Base-by-base conservation (phyloP, 805 yeast species). In the Metschnikowia hibisci region DNA sequence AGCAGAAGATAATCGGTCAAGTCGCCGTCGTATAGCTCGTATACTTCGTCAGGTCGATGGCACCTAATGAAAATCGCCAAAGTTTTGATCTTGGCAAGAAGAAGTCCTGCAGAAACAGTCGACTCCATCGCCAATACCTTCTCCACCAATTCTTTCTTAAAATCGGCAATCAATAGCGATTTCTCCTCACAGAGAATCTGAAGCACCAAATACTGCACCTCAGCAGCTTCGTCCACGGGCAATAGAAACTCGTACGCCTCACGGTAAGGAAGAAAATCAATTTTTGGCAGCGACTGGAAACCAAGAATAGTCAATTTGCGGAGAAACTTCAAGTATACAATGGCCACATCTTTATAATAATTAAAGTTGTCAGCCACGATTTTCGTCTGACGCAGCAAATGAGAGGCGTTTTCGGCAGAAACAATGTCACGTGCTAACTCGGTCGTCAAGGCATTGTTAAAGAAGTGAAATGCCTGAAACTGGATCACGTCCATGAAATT, bases 401-500 rank as follows among this genome's bases (percentile, higher is more conserved):
- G 51, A 6, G 26, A 34, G 22, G 51, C 39, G 29, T 62, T 55
- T 7, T 43, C 44, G 3, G 56, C 20, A 2, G 56, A 43, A 8
- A 46, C 32, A n/a, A 49, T 26, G 4, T 15, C 22, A 26, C 13
- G 35, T 6, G 56, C 57, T 11, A 53, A 46, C 1, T 39, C 46
- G 11, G 25, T 18, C 25, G 47, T 53, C 45, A 68, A 39, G 22
- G 62, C 33, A 45, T 69, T 65, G 35, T 55, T 64, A 38, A 69
- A 50, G 44, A 65, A 45, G 47, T 70, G 74, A 34, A 63, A 50
- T 5, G 64, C 55, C 49, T 70, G 75, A 43, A 54, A 56, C 42
- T 66, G 73, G 5, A 69, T 57, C 6, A 69, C 57, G 43, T 70
- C 74, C 22, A 52, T 53, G 43, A 63, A 56, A 1, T 41, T 15